Evolutionary conservation across 2,329 filamentous ascomycete genomes (phyloP), one percentile per base, ranked within the genome.

Genomic region (Colletotrichum caudatum): DNA sequence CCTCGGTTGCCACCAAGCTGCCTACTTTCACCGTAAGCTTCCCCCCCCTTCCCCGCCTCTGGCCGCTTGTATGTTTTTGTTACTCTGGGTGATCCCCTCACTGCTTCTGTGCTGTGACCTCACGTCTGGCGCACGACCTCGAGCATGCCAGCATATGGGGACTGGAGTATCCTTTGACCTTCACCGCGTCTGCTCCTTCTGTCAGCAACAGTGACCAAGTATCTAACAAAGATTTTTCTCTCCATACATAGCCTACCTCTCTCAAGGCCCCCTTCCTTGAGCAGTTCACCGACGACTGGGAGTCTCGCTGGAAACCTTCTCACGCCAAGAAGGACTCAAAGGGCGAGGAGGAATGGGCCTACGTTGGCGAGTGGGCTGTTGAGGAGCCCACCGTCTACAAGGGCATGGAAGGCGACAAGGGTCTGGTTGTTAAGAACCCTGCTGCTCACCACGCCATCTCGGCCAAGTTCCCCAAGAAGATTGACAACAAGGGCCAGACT

Each of bases 401-500:
- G 87, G 96, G 94, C 78, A 96, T 98, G 78, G 92, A 94, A 78
- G 94, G 94, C 75, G 95, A 98, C 85, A 97, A 97, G 87, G 96
- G 95, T 84, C 91, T 99, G 77, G 95, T 99, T 74, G 90, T 98
- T 84, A 99, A 99, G 92, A 97, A 98, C 87, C 89, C 93, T 76
- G 96, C 96, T 76, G 96, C 96, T 78, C 96, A 99, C 86, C 96
- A 99, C 85, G 96, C 96, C 87, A 99, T 99, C 83, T 99, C 96
- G 61, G 94, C 96, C 86, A 98, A 98, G 85, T 98, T 99, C 87
- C 91, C 93, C 82, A 94, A 97, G 89, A 92, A 93, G 85, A 93
- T 99, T 80, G 93, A 98, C 85, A 96, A 97, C 90, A 98, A 95
- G 90, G 94, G 89, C 85, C 97, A 99, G 88, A 93, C 94, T 72